Evolutionary conservation across 768 basidiomycete genomes (phyloP).

Genomic region (Suillus lakei): DNA sequence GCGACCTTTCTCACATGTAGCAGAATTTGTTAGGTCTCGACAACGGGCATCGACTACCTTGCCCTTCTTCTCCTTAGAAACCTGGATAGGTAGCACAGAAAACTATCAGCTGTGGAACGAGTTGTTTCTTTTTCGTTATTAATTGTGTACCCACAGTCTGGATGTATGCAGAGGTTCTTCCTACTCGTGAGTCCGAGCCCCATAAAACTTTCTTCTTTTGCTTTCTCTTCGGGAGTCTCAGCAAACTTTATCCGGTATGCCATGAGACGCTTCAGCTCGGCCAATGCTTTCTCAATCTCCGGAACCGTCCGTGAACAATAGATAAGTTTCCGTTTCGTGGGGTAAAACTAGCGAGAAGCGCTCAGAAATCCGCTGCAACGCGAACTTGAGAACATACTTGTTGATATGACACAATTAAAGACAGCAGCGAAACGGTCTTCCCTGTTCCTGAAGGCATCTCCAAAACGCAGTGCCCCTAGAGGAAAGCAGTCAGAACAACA

Average conservation of each 20-base stretch:
- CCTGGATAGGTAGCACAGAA: conserved; percentile 49
- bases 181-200: conserved; percentile 94
- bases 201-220: conserved; percentile 81
- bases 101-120: conserved; percentile 3
- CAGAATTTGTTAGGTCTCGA: conserved; percentile 90
- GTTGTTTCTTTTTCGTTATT: background rate
- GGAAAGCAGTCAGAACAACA: conserved; percentile 8
- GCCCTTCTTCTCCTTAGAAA: conserved; percentile 98
- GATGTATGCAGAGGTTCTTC: conserved; percentile 96
- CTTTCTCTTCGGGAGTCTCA: conserved; percentile 73
- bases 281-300: conserved; percentile 97
- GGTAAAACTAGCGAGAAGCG: conserved; percentile 71
- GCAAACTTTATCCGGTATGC: conserved; percentile 78
- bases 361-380: background rate
- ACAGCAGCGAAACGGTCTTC: conserved; percentile 95
- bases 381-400: conserved; percentile 57
- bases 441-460: conserved; percentile 99
- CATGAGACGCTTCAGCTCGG: conserved; percentile 94
- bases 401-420: conserved; percentile 97
- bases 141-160: conserved; percentile 64
- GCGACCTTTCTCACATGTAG: conserved; percentile 80
- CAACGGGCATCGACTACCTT: conserved; percentile 97
- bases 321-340: conserved; percentile 90
- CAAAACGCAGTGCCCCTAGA: conserved; percentile 96
- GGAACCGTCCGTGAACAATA: conserved; percentile 99